These are phyloP conservation scores for Russula brevipes DNA, from an alignment of 768 basidiomycete species.

Conservation along the genomic window DNA sequence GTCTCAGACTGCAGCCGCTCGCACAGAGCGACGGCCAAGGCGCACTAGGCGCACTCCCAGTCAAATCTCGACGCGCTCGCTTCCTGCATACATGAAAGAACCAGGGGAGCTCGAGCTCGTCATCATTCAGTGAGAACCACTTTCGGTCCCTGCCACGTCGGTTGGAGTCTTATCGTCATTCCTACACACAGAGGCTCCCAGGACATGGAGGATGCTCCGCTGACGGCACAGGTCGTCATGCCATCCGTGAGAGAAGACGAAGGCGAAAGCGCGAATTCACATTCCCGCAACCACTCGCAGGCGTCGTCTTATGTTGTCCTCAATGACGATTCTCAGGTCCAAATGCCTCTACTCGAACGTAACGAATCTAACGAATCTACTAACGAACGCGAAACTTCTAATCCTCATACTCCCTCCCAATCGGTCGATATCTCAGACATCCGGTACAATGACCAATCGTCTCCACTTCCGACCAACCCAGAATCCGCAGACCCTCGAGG, in stretches of 20 bases:
- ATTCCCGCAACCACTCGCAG: conserved; percentile 20
- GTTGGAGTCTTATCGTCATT: conserved; percentile 2
- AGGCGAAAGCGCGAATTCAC: conserved; percentile 19
- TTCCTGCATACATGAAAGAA: conserved; percentile 79
- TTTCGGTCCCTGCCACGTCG: background rate
- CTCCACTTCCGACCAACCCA: conserved; percentile 26
- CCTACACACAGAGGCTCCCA: conserved; percentile 40
- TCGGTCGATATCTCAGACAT: conserved; percentile 20
- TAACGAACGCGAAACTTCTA: conserved; percentile 14
- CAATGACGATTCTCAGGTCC: conserved; percentile 16
- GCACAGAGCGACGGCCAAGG: conserved; percentile 31
- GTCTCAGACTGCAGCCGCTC: conserved; percentile 1
- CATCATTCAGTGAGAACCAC: conserved; percentile 43
- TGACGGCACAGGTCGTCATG: conserved; percentile 39
- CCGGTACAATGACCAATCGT: background rate
- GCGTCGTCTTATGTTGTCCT: conserved; percentile 22
- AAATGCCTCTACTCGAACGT: conserved; percentile 22
- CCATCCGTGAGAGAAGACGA: conserved; percentile 30
- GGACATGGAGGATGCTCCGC: conserved; percentile 50
- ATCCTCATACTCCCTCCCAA: conserved; percentile 10
- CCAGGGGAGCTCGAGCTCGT: conserved; percentile 81
- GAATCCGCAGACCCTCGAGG: conserved; percentile 44
- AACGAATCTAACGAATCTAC: conserved; percentile 14
- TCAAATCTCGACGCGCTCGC: conserved; percentile 70
- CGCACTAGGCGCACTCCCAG: conserved; percentile 62